A percentile compares a stretch with the other conserved stretches of the same genome.
Conservation (phyloP, 805 yeast genomes). For the Kazachstania africana region DNA sequence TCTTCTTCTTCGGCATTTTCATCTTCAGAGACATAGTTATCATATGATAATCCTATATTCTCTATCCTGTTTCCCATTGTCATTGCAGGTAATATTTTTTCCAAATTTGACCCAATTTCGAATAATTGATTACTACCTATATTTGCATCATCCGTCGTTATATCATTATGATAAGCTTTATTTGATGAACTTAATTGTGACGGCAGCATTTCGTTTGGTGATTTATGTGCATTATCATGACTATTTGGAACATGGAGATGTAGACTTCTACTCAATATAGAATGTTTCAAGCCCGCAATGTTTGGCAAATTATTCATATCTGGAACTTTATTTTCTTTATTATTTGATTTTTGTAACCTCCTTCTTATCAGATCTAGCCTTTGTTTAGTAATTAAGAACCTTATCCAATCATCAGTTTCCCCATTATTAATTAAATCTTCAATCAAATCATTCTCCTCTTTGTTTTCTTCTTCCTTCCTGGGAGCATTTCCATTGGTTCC, state of each 20-base stretch:
- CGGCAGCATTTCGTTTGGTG: constrained; percentile 7
- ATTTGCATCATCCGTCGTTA: background rate
- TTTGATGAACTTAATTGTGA: background rate
- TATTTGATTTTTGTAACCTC: no score
- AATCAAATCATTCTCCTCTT: constrained; percentile 16
- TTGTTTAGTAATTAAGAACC: constrained; percentile 22
- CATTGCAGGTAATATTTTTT: constrained; percentile 29
- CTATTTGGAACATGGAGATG: background rate
- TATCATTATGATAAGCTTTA: background rate
- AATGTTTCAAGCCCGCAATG: constrained; percentile 16
- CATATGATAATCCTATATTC: constrained; percentile 22
- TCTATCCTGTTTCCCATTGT: constrained; percentile 23
- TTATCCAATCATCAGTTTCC: constrained; percentile 29
- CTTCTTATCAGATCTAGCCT: constrained; percentile 7
- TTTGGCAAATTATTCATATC: constrained; percentile 12
- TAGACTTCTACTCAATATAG: constrained; percentile 8
- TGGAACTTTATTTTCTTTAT: constrained; percentile 1
- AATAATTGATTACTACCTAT: constrained; percentile 1
- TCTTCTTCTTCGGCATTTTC: constrained; percentile 1
- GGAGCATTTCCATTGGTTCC: constrained; percentile 7
- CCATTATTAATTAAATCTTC: constrained; percentile 23
- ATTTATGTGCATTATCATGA: background rate
- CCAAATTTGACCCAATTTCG: constrained; percentile 22
- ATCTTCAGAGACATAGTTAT: constrained; percentile 6
- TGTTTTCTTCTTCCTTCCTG: constrained; percentile 4